Conservation (phyloP, 768 basidiomycete species). For the Boletus insuetus region DNA sequence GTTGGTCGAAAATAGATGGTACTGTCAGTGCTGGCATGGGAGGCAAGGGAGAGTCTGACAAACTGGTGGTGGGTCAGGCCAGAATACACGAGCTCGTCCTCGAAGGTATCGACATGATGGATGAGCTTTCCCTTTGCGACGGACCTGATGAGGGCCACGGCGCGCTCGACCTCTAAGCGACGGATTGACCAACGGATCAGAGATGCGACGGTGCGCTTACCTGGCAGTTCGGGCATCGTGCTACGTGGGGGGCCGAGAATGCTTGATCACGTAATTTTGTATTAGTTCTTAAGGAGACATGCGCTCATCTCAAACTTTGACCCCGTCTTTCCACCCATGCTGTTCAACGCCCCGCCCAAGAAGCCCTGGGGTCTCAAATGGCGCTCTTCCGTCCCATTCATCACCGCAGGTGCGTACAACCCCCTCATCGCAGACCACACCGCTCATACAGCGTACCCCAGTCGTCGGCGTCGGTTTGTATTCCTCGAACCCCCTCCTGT, state of each 20-base stretch:
- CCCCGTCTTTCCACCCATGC: too few species aligned
- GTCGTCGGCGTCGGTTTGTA: slow-evolving; percentile 50
- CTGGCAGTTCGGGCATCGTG: slow-evolving; percentile 29
- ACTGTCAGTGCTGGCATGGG: neutral
- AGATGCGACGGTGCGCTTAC: slow-evolving; percentile 24
- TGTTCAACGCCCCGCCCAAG: neutral
- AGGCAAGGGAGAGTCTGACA: slow-evolving; percentile 40
- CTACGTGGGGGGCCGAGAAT: neutral
- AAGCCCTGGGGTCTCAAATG: slow-evolving; percentile 49
- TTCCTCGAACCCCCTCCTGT: neutral
- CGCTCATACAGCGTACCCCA: neutral
- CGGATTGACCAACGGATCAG: neutral
- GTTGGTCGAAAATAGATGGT: slow-evolving; percentile 1
- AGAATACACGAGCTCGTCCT: slow-evolving; percentile 63
- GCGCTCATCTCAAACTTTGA: neutral
- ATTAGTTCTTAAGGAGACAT: slow-evolving; percentile 2
- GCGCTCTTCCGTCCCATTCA: slow-evolving; percentile 57
- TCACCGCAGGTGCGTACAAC: slow-evolving; percentile 40
- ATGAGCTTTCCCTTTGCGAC: slow-evolving; percentile 55
- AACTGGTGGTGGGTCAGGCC: slow-evolving; percentile 57
- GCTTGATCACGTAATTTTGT: neutral
- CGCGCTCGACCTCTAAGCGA: slow-evolving; percentile 64
- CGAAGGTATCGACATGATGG: slow-evolving; percentile 50
- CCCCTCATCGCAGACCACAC: too few species aligned
- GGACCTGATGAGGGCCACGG: slow-evolving; percentile 51